Percentiles rank a stretch among this genome's conserved stretches.
Conservation (phyloP, 352 stramenopile species). For the Bremia lactucae region DNA sequence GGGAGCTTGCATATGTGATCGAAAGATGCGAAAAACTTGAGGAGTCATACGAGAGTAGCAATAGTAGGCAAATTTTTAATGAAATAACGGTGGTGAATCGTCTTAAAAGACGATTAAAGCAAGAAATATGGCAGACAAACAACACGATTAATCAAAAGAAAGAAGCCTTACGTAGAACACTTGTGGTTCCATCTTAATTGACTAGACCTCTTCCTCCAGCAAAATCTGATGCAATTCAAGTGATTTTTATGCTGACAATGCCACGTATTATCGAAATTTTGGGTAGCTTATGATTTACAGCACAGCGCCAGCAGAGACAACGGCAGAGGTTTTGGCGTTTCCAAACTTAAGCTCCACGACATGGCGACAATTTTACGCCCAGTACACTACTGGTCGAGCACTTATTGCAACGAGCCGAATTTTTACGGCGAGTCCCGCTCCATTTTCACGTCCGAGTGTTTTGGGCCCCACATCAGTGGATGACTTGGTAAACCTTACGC, state of each 20-base stretch:
- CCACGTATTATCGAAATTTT: conserved; percentile 1
- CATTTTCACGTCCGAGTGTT: background rate
- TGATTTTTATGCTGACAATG: conserved; percentile 4
- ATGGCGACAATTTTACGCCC: background rate
- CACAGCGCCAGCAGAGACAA: background rate
- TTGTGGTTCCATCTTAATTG: background rate
- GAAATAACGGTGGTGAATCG: too few species aligned
- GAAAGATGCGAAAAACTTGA: background rate
- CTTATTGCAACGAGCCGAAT: background rate
- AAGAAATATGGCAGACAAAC: background rate
- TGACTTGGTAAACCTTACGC: conserved; percentile 3
- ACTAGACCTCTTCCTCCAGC: conserved; percentile 1
- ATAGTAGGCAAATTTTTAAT: too few species aligned
- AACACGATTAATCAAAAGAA: background rate
- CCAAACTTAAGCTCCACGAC: background rate
- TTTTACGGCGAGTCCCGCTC: background rate
- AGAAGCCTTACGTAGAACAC: background rate
- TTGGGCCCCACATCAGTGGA: background rate
- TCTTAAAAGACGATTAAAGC: background rate
- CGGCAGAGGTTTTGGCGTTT: background rate
- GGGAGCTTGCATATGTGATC: background rate
- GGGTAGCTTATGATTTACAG: conserved; percentile 1
- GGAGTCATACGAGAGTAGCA: too few species aligned
- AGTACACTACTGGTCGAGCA: background rate
- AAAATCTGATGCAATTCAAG: background rate